Conservation (phyloP, 1,284 basidiomycete genomes). For the Vanrija sp. region DNA sequence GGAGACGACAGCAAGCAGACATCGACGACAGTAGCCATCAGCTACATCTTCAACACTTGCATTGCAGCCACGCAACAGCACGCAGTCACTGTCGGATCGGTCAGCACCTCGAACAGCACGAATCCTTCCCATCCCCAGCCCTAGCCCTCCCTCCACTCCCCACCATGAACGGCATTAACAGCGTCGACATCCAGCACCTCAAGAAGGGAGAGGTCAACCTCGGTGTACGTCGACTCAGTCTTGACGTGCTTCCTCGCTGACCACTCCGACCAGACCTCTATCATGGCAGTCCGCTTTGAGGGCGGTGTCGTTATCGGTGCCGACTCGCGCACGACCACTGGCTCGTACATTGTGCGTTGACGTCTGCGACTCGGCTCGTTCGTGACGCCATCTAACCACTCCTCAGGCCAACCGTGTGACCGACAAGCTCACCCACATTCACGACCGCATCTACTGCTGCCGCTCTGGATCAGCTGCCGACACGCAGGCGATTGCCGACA, state of each 20-base stretch:
- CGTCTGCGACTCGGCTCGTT: neutral
- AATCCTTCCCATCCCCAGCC: neutral
- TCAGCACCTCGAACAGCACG: neutral
- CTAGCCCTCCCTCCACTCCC: too few species aligned
- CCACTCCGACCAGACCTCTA: conserved; percentile 69
- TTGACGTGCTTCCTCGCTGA: neutral
- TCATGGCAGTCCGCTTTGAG: conserved; percentile 98
- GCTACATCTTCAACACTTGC: too few species aligned
- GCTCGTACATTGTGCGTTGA: conserved; percentile 80
- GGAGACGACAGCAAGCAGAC: neutral
- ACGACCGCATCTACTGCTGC: conserved; percentile 99
- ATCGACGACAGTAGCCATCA: neutral
- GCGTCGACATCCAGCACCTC: conserved; percentile 54
- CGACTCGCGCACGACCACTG: conserved; percentile 94
- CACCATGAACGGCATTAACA: conserved; percentile 43
- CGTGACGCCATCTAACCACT: neutral
- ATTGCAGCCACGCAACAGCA: too few species aligned
- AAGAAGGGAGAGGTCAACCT: conserved; percentile 92
- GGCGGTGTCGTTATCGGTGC: conserved; percentile 94
- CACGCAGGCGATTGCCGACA: conserved; percentile 94
- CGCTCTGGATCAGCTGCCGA: conserved; percentile 97
- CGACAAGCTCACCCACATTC: conserved; percentile 94
- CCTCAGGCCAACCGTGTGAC: conserved; percentile 86
- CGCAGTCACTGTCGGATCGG: too few species aligned
- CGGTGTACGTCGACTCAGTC: conserved; percentile 60